These are phyloP conservation scores for Podaxis sp. DNA, from an alignment of 768 basidiomycete species.

Conservation along the genomic window DNA sequence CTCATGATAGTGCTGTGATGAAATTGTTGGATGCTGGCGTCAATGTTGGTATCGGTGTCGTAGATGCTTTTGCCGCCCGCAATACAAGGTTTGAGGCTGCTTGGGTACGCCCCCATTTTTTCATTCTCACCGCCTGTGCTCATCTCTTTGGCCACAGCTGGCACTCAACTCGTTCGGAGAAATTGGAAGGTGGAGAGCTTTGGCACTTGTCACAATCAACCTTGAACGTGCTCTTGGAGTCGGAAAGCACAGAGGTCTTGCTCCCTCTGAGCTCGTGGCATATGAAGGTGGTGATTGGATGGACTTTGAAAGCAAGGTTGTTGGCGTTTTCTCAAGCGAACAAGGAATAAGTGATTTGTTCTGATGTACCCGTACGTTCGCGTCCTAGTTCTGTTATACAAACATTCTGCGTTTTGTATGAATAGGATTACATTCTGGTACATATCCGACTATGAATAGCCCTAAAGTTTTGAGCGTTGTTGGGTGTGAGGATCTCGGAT, in stretches of 20 bases:
- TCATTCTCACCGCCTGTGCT: slow-evolving; percentile 26
- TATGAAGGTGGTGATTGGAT: slow-evolving; percentile 39
- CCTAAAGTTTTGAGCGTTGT: slow-evolving; percentile 1
- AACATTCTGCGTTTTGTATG: background rate
- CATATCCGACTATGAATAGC: background rate
- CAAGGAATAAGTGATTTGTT: slow-evolving; percentile 38
- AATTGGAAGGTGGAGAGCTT: slow-evolving; percentile 37
- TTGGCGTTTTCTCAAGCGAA: slow-evolving; percentile 38
- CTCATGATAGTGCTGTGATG: slow-evolving; percentile 52
- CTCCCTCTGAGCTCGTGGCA: slow-evolving; percentile 37
- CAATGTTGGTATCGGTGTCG: slow-evolving; percentile 59
- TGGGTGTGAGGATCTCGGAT: slow-evolving; percentile 24
- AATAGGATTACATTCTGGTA: too few relatives aligned
- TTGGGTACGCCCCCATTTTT: slow-evolving; percentile 38
- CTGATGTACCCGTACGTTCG: slow-evolving; percentile 11
- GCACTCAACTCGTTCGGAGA: slow-evolving; percentile 35
- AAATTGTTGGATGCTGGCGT: slow-evolving; percentile 60
- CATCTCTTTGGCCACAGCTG: slow-evolving; percentile 20
- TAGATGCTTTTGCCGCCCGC: slow-evolving; percentile 61
- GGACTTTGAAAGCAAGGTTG: slow-evolving; percentile 44
- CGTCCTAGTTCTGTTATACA: background rate
- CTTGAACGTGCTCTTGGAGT: slow-evolving; percentile 44
- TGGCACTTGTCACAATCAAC: slow-evolving; percentile 42
- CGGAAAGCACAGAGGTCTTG: slow-evolving; percentile 2
- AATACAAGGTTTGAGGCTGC: slow-evolving; percentile 69